A percentile compares a stretch with the other conserved stretches of the same genome.
Evolutionary conservation across 768 basidiomycete species (phyloP).

Genomic region (Sporobolomyces phaffii): DNA sequence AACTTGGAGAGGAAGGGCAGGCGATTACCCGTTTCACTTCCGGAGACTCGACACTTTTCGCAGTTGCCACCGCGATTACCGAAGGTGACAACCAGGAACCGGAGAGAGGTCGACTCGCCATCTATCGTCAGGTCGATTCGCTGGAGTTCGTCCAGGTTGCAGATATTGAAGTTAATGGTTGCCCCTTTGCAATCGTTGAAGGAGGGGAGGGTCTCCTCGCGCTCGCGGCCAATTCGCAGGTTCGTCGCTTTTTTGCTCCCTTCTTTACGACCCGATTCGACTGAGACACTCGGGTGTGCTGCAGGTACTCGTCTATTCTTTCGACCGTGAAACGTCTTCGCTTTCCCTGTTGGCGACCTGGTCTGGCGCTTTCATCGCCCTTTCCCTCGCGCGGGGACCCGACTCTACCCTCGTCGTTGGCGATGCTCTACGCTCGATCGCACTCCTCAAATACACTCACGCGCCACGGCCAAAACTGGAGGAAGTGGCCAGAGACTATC

Average conservation of each 20-base stretch:
- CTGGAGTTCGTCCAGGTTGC: conserved; percentile 39
- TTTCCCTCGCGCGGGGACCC: conserved; percentile 57
- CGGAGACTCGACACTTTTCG: conserved; percentile 41
- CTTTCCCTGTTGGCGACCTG: conserved; percentile 57
- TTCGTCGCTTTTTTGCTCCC: too few relatives aligned
- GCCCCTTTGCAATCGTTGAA: conserved; percentile 60
- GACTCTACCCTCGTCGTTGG: conserved; percentile 58
- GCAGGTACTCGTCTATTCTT: conserved; percentile 6
- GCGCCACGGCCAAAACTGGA: conserved; percentile 46
- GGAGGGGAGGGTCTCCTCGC: conserved; percentile 11
- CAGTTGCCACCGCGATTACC: conserved; percentile 48
- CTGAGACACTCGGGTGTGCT: background rate
- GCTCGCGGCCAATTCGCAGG: conserved; percentile 32
- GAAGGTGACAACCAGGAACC: conserved; percentile 32
- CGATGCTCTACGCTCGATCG: conserved; percentile 73
- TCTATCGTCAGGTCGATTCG: background rate
- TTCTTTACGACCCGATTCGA: background rate
- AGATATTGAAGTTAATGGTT: conserved; percentile 54
- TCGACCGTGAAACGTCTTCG: conserved; percentile 41
- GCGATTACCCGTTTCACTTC: background rate
- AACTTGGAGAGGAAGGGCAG: conserved; percentile 18
- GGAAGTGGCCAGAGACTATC: conserved; percentile 65
- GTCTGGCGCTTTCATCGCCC: conserved; percentile 77
- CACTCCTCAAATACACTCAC: conserved; percentile 55
- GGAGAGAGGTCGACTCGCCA: conserved; percentile 32